Evolutionary conservation across 2,329 filamentous ascomycete species (phyloP).

Genomic region (Diatrype stigma): DNA sequence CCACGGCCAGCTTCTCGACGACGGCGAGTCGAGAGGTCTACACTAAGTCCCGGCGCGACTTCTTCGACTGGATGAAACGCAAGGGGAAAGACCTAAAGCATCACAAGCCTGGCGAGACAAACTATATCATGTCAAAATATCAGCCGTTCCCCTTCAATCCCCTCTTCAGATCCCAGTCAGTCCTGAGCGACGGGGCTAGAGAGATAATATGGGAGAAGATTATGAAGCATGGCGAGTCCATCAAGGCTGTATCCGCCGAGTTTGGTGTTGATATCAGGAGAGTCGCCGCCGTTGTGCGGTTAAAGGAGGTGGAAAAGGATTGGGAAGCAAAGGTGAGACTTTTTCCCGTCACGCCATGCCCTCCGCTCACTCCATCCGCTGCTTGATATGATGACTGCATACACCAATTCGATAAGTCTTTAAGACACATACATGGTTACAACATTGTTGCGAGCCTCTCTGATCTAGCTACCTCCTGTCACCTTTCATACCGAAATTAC

Average conservation of each 20-base stretch:
- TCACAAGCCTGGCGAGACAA: conserved; percentile 4
- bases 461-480: conserved; percentile 41
- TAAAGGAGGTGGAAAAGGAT: conserved; percentile 81
- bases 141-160: conserved; percentile 71
- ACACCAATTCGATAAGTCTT: conserved; percentile 99
- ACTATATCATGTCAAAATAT: conserved; percentile 14
- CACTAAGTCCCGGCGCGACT: conserved; percentile 17
- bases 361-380: conserved; percentile 2
- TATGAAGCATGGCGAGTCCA: conserved; percentile 58
- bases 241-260: conserved; percentile 74
- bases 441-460: conserved; percentile 71
- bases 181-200: conserved; percentile 69
- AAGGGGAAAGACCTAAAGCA: conserved; percentile 9
- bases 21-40: conserved; percentile 20
- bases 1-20: conserved; percentile 23
- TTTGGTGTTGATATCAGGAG: conserved; percentile 76
- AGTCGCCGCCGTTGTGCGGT: conserved; percentile 77
- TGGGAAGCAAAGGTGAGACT: conserved; percentile 69
- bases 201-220: conserved; percentile 71
- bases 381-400: conserved; percentile 50
- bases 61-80: conserved; percentile 17
- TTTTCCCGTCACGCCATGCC: conserved; percentile 3
- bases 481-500: conserved; percentile 1
- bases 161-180: conserved; percentile 64
- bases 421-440: conserved; percentile 96